Evolutionary conservation across 2,329 filamentous ascomycete genomes (phyloP), one percentile per base, ranked within the genome.

Genomic region (Xylariaceae sp.): DNA sequence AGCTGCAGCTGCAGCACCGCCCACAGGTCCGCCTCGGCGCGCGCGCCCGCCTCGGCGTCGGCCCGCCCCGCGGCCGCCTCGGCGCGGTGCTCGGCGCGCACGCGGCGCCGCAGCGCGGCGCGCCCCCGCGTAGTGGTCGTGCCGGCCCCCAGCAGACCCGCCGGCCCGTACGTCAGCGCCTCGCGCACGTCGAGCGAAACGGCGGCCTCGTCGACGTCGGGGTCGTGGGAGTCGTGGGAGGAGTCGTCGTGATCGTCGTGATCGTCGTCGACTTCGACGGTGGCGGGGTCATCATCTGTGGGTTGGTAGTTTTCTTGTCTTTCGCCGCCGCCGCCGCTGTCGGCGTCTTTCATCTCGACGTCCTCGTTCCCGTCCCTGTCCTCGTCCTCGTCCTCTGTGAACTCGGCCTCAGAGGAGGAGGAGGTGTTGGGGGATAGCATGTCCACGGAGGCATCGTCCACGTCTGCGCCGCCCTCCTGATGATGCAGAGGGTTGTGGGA

Each of bases 1-100:
- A 13, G n/a, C n/a, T n/a, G n/a, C n/a, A n/a, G n/a, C n/a, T n/a
- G n/a, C n/a, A 54, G 32, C 18, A 54, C 12, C 7, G 24, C 36
- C 51, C 51, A 52, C 13, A 57, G 31, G 17, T 31, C 32, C 18
- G 35, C 36, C 41, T 57, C 50, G 26, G 53, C 54, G 5, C 35
- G 31, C 3, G 31, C 36, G 27, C 46, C 43, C 12, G 35, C 23
- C 13, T 32, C 37, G 3, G 27, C 19, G 24, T 57, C 54, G 4
- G 31, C 18, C 3, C 9, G 30, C 15, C 48, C 52, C 2, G 51
- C 51, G 5, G 45, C 44, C 12, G 39, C 44, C 36, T 53, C 50
- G 10, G 47, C 38, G 5, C 16, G 35, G 33, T 56, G 50, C 37
- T 56, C 53, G 5, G 36, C 35, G 15, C 36, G 35, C 23, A 56